These are phyloP conservation scores for Coprinopsis sp. DNA, from an alignment of 768 basidiomycete species.

Conservation along the genomic window DNA sequence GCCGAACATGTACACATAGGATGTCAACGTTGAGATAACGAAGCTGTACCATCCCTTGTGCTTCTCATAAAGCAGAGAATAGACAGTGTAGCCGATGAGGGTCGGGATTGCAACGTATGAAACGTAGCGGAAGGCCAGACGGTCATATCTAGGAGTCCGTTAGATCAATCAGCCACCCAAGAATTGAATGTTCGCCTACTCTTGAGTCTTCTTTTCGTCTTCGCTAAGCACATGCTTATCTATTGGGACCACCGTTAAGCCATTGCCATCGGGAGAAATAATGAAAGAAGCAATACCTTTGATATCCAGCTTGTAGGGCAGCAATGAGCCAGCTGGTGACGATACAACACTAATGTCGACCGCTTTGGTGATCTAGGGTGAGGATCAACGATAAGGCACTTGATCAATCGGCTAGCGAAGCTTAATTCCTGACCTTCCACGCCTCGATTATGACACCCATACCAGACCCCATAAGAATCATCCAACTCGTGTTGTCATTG, in stretches of 20 bases:
- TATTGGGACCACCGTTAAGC: conserved; percentile 21
- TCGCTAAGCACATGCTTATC: conserved; percentile 97
- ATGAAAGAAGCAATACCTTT: conserved; percentile 49
- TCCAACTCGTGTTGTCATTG: conserved; percentile 93
- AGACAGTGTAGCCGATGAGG: conserved; percentile 70
- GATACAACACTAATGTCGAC: conserved; percentile 76
- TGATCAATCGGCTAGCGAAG: conserved; percentile 9
- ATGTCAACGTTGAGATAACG: conserved; percentile 86
- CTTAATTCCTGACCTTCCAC: conserved; percentile 75
- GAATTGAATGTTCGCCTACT: conserved; percentile 45
- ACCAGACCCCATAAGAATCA: conserved; percentile 90
- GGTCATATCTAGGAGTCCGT: conserved; percentile 63
- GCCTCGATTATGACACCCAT: conserved; percentile 82
- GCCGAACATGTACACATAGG: conserved; percentile 95
- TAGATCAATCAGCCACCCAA: conserved; percentile 10
- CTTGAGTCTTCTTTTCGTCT: conserved; percentile 97
- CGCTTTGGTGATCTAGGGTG: conserved; percentile 73
- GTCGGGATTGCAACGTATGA: conserved; percentile 84
- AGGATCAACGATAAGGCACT: conserved; percentile 12
- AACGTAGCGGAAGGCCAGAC: conserved; percentile 91
- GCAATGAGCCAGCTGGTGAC: conserved; percentile 53
- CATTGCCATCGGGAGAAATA: neutral
- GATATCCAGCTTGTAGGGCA: conserved; percentile 81
- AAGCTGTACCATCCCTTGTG: conserved; percentile 98
- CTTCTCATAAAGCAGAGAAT: conserved; percentile 76